phyloP scores from a whole-genome alignment of 2,329 filamentous ascomycete genomes.

The Arthrobotrys pseudoclavata region DNA sequence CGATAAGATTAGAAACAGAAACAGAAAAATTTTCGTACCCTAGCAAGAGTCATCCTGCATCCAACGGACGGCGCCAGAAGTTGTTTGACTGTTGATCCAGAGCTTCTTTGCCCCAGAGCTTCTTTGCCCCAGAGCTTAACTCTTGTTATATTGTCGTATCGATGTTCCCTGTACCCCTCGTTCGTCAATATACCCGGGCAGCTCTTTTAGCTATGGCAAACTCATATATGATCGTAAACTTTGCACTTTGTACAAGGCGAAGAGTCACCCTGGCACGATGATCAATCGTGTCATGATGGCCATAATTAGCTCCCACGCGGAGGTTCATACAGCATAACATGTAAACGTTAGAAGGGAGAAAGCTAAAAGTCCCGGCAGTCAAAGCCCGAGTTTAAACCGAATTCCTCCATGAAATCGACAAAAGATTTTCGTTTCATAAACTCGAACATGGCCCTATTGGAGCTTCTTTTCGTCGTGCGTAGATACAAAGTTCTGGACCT shows the following conservation, averaged over 20 bases:
- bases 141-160: background rate
- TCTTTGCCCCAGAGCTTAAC: constrained; percentile 34
- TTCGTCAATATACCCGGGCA: background rate
- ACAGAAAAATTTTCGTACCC: constrained; percentile 50
- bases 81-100: background rate
- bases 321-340: background rate
- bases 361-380: no score
- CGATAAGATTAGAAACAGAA: constrained; percentile 55
- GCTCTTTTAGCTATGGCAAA: background rate
- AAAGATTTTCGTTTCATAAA: no score
- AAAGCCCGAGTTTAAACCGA: no score
- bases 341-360: no score
- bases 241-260: no score
- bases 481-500: no score
- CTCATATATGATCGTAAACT: no score
- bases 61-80: constrained; percentile 3
- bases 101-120: constrained; percentile 35
- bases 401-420: no score
- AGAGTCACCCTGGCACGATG: constrained; percentile 10
- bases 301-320: background rate
- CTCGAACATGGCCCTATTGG: no score
- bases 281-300: background rate
- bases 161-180: background rate
- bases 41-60: constrained; percentile 52
- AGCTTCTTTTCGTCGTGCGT: no score